These are phyloP conservation scores for Russula sp. DNA, from an alignment of 768 basidiomycete species.

Conservation along the genomic window DNA sequence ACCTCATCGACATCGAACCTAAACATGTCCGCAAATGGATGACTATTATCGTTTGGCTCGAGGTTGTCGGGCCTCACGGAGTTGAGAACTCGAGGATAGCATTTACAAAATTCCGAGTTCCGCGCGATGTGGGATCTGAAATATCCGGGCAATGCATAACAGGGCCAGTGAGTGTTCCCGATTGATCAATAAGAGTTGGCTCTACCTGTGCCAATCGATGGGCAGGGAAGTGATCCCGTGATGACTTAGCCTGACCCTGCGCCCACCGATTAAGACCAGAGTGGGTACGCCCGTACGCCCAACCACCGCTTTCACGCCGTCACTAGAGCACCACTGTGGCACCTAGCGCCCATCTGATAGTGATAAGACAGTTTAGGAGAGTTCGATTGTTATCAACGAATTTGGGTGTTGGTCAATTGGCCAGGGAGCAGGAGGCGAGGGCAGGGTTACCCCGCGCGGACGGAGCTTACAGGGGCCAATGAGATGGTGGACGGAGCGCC, in stretches of 20 bases:
- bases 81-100: not conserved
- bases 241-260: conserved; percentile 1
- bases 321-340: conserved; percentile 7
- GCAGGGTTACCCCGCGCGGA: not conserved
- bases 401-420: not conserved
- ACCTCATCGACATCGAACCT: not conserved
- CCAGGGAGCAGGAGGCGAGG: conserved; percentile 1
- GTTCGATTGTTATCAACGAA: conserved; percentile 9
- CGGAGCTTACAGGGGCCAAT: conserved; percentile 10
- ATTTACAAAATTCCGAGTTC: not conserved
- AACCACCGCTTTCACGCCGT: not conserved
- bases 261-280: conserved; percentile 3
- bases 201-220: conserved; percentile 4
- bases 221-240: not conserved
- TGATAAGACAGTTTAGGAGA: conserved; percentile 6
- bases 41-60: not conserved
- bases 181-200: not conserved
- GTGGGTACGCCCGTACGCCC: not conserved
- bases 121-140: not conserved
- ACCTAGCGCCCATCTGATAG: conserved; percentile 13
- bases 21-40: not conserved
- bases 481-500: conserved; percentile 6
- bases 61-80: not conserved
- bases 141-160: not conserved
- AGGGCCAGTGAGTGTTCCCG: not conserved